These are phyloP conservation scores for Sarocladium strictum DNA, from an alignment of 2,329 filamentous ascomycete genomes.

Conservation along the genomic window DNA sequence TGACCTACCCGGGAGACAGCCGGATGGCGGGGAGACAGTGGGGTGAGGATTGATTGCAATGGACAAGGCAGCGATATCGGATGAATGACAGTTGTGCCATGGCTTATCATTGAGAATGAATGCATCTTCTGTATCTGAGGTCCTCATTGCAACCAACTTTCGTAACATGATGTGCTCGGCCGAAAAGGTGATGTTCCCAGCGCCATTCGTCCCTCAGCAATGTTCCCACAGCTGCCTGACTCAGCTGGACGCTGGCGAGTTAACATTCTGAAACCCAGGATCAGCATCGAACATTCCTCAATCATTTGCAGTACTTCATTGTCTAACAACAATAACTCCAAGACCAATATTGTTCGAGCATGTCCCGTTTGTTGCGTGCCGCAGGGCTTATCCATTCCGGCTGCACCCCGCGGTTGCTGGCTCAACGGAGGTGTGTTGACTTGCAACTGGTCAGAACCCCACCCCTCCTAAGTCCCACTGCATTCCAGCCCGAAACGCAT, in stretches of 20 bases:
- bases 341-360: background rate
- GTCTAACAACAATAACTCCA: background rate
- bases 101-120: background rate
- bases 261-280: no score
- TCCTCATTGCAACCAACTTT: background rate
- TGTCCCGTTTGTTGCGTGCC: background rate
- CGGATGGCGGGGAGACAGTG: no score
- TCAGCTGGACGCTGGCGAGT: no score
- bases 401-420: slow-evolving; percentile 3
- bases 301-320: background rate
- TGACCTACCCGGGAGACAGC: background rate
- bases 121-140: background rate
- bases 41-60: no score
- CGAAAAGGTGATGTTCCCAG: no score
- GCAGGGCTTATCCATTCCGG: background rate
- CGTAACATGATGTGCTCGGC: no score
- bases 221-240: no score
- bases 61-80: background rate
- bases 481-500: slow-evolving; percentile 7
- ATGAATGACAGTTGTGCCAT: background rate
- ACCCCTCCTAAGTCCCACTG: background rate
- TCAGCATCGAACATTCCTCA: background rate
- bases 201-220: no score
- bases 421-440: slow-evolving; percentile 4
- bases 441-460: slow-evolving; percentile 3